A percentile compares a stretch with the other conserved stretches of the same genome.
Conservation (phyloP, 192 early-diverging fungal species). For the Backusella tuberculispora region DNA sequence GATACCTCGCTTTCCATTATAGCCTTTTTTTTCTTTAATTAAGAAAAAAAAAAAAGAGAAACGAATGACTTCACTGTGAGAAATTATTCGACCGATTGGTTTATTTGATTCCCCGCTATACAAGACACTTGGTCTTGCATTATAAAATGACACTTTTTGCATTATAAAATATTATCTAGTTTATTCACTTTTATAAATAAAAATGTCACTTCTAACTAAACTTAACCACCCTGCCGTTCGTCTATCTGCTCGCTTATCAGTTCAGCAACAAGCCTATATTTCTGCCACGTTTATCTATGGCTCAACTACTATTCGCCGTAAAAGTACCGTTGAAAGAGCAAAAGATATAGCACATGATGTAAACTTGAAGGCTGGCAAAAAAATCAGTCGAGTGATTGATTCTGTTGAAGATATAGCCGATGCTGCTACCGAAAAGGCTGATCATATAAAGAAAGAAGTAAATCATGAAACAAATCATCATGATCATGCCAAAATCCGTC, state of each 20-base stretch:
- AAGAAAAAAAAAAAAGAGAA: neutral
- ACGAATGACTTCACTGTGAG: constrained; percentile 9
- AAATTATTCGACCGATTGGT: neutral
- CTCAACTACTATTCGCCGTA: neutral
- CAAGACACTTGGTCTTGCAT: neutral
- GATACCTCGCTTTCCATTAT: constrained; percentile 5
- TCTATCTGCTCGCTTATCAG: neutral
- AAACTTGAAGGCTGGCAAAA: constrained; percentile 1
- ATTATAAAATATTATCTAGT: neutral
- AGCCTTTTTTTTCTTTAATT: neutral
- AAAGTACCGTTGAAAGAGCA: neutral
- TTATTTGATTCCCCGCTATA: neutral
- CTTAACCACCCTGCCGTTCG: neutral
- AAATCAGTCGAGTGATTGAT: neutral
- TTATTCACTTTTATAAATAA: neutral
- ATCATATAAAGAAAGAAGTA: neutral
- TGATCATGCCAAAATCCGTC: too few relatives aligned
- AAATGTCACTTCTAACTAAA: neutral
- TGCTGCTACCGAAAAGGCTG: neutral
- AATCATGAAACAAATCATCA: neutral
- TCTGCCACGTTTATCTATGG: neutral
- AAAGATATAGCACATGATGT: constrained; percentile 5
- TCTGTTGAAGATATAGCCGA: neutral
- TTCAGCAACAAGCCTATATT: neutral
- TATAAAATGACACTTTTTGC: neutral